phyloP scores from a whole-genome alignment of 805 yeast species.

The Sporopachydermia quercuum region DNA sequence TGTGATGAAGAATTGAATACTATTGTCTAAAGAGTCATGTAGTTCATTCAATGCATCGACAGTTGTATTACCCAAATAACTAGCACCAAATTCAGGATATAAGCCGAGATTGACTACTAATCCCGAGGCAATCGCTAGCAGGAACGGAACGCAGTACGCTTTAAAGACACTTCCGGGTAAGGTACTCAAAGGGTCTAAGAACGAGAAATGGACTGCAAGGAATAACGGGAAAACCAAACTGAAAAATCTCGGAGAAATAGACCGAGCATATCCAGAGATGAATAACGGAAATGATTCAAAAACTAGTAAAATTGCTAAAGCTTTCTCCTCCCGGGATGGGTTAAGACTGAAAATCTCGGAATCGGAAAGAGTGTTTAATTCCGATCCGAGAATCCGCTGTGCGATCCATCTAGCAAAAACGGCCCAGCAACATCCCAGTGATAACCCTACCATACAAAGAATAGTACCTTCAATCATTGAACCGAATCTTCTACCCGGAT shows the following conservation, averaged over 20 bases:
- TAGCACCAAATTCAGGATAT: conserved; percentile 39
- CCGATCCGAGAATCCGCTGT: conserved; percentile 20
- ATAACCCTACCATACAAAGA: conserved; percentile 25
- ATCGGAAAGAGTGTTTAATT: conserved; percentile 5
- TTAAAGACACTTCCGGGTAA: conserved; percentile 20
- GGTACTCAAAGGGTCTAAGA: conserved; percentile 21
- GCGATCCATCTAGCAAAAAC: conserved; percentile 28
- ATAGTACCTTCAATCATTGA: conserved; percentile 29
- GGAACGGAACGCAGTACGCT: conserved; percentile 28
- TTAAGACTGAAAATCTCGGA: conserved; percentile 3
- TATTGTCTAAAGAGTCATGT: conserved; percentile 23
- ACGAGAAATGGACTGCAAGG: conserved; percentile 34
- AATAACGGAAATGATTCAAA: conserved; percentile 32
- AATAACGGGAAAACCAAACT: conserved; percentile 33
- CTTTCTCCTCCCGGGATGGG: conserved; percentile 18
- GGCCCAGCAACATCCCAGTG: conserved; percentile 28
- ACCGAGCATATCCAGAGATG: conserved; percentile 34
- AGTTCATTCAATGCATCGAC: conserved; percentile 25
- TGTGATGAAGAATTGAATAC: conserved; percentile 24
- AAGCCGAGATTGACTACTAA: conserved; percentile 27
- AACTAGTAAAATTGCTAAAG: conserved; percentile 28
- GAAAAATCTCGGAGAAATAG: conserved; percentile 30
- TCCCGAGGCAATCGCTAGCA: conserved; percentile 29
- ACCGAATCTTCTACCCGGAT: conserved; percentile 35
- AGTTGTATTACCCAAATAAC: conserved; percentile 29